Conservation (phyloP, 495 filamentous ascomycete species). For the Podospora anserina region DNA sequence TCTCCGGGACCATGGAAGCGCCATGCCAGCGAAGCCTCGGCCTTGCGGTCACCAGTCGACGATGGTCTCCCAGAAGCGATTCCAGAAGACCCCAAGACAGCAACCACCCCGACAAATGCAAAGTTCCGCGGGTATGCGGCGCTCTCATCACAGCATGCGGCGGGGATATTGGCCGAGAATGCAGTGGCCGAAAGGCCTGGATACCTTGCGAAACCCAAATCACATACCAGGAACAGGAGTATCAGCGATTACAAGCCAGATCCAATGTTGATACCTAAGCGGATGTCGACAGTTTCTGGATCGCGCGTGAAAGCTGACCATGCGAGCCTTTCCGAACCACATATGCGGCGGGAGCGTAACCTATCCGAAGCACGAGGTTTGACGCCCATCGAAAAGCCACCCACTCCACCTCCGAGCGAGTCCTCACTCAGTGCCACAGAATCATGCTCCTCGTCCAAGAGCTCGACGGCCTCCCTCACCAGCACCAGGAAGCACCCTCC, state of each 20-base stretch:
- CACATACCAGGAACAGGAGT: constrained; percentile 66
- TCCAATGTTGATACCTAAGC: constrained; percentile 59
- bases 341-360: constrained; percentile 76
- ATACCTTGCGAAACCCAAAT: constrained; percentile 34
- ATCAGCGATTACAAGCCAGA: constrained; percentile 84
- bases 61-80: constrained; percentile 45
- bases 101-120: constrained; percentile 48
- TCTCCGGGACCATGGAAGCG: constrained; percentile 70
- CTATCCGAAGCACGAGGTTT: constrained; percentile 74
- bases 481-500: constrained; percentile 36
- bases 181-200: constrained; percentile 7
- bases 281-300: constrained; percentile 70
- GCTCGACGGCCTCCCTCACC: constrained; percentile 21
- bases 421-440: constrained; percentile 51
- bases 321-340: constrained; percentile 45
- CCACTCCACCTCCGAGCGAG: constrained; percentile 68
- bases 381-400: constrained; percentile 58
- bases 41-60: constrained; percentile 31
- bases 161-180: constrained; percentile 12
- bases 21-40: constrained; percentile 34
- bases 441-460: constrained; percentile 23
- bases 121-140: constrained; percentile 40
- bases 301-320: constrained; percentile 47
- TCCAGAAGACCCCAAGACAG: constrained; percentile 46
- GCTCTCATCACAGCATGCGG: constrained; percentile 36